Evolutionary conservation across 495 filamentous ascomycete species (phyloP).

Genomic region (Penicillium mononematosum): DNA sequence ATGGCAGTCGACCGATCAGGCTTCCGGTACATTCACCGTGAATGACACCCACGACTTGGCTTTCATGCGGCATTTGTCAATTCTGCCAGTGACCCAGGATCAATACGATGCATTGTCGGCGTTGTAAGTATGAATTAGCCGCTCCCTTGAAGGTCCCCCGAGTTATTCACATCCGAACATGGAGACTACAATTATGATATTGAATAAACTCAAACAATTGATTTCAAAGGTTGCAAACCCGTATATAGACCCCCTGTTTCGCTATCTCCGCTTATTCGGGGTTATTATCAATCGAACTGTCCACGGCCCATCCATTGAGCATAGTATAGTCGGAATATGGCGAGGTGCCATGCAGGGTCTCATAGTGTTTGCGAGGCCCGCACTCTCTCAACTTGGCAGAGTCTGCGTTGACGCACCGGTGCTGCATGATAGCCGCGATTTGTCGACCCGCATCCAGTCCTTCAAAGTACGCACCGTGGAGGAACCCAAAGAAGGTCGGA

Average conservation of each 20-base stretch:
- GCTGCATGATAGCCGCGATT: constrained; percentile 41
- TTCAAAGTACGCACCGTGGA: constrained; percentile 68
- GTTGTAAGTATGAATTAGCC: too few species aligned
- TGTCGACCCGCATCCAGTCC: constrained; percentile 51
- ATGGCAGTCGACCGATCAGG: too few species aligned
- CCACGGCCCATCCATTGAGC: constrained; percentile 16
- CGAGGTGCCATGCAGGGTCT: constrained; percentile 11
- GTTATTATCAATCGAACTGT: constrained; percentile 19
- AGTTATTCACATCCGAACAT: too few species aligned
- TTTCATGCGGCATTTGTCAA: too few species aligned
- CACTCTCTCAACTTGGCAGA: constrained; percentile 10
- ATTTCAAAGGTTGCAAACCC: not conserved
- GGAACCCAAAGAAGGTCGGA: constrained; percentile 67
- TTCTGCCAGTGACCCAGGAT: too few species aligned
- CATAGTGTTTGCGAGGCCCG: constrained; percentile 14
- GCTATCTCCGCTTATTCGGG: constrained; percentile 10
- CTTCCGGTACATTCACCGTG: too few species aligned
- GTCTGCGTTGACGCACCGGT: constrained; percentile 8
- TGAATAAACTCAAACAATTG: not conserved
- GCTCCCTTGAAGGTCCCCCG: too few species aligned
- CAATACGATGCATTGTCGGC: too few species aligned
- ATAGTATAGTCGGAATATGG: constrained; percentile 8
- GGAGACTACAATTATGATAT: not conserved
- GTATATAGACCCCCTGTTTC: not conserved
- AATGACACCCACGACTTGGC: too few species aligned